Evolutionary conservation across 345 rosid genomes (phyloP).

Genomic region (Aegle marmelos): DNA sequence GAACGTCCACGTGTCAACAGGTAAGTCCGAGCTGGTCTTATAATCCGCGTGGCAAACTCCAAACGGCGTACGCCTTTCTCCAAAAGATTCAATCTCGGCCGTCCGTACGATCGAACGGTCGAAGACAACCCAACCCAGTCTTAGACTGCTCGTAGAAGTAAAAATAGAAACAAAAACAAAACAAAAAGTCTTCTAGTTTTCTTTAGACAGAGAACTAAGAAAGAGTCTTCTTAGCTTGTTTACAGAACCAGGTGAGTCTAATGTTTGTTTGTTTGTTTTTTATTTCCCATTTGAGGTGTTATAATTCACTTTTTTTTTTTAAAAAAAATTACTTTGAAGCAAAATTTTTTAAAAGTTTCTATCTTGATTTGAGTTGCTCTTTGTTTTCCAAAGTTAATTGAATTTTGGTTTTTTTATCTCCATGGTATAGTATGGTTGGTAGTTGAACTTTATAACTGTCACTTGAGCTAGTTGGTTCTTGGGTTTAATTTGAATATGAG

Average conservation of each 20-base stretch:
- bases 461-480: constrained; percentile 17
- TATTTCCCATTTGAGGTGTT: not conserved
- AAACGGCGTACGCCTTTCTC: not conserved
- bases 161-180: constrained; percentile 13
- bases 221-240: not conserved
- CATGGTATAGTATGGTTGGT: constrained; percentile 6
- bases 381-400: no score
- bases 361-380: not conserved
- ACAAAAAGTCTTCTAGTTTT: constrained; percentile 8
- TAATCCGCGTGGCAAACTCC: constrained; percentile 13
- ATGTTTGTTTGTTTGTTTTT: not conserved
- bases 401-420: no score
- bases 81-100: constrained; percentile 33
- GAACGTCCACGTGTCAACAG: constrained; percentile 18
- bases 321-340: not conserved
- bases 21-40: constrained; percentile 29
- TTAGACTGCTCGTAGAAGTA: constrained; percentile 45
- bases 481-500: constrained; percentile 20
- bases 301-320: constrained; percentile 3
- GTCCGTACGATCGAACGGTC: constrained; percentile 30
- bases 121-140: constrained; percentile 30
- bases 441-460: constrained; percentile 30
- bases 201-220: not conserved
- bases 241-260: constrained; percentile 2
- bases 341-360: not conserved